Evolutionary conservation across 257 asterid genomes (phyloP), one percentile per base, ranked within the genome.

Genomic region (Jacaranda copaia): DNA sequence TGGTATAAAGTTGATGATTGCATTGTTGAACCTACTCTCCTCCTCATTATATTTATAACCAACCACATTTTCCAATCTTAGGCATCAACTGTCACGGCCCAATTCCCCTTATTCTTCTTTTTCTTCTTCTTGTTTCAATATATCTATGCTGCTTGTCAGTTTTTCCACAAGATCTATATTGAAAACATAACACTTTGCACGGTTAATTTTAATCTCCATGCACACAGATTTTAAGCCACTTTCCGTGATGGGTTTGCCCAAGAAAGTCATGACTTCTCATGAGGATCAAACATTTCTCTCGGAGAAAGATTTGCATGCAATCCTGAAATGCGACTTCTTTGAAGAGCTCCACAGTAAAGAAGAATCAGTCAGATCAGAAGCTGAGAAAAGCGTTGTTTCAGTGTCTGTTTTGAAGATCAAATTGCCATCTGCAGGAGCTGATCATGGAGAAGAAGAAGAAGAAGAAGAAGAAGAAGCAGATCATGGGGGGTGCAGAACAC

Each of bases 401-500:
- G 19, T 32, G 56, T 39, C 72, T 68, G 25, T 74, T 68, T 65
- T 78, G 82, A 82, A 75, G 87, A 77, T 83, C 62, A 79, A 60
- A 64, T 13, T 77, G 70, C 70, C 84, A 11, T 20, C 55, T 67
- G 38, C 5, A 25, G 66, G 40, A 49, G 76, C 1, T 38, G 51
- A 32, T 13, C 46, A 25, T 38, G 60, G 45, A 8, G 84, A 45
- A 8, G 80, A 73, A 5, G 74, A 71, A 13, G 86, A 70, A n/a
- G 60, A 45, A 8, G 84, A 45, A 8, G 60, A 45, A 8, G 84
- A 45, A 8, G 80, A 73, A 5, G 74, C 72, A 13, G 86, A 70
- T 4, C 76, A 40, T 36, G 82, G 60, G 0, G 80, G 77, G 73
- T 85, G 87, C 80, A 82, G 53, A 32, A 89, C 96, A 38, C 96